Base-by-base conservation (phyloP, 441 rosid genomes). In the Populus hybrid region DNA sequence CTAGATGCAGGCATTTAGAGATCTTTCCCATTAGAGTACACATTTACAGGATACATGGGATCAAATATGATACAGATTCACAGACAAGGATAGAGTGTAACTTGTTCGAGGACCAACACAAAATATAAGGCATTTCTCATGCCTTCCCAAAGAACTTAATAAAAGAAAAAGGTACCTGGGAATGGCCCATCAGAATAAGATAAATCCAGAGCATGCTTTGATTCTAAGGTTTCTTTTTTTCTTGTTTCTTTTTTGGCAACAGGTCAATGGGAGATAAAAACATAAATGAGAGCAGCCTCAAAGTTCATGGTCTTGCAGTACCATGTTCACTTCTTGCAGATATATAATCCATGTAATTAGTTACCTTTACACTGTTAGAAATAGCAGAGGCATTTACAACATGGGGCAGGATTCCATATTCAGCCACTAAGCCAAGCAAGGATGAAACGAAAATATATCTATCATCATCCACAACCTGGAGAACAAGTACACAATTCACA, bases 391-490 rank as follows among this genome's bases (percentile, higher is more conserved):
- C 98, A 86, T 89, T 93, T 24, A 89, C 87, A 81, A 85, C 92
- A 66, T 77, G 90, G 30, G 99, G 98, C 90, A 84, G 87, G 77
- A 89, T 82, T 59, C 92, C 94, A 88, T 90, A 88, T 82, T 92
- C 96, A 38, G 94, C 92, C 90, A 96, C 83, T 80, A 96, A 86
- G 50, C 94, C 94, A 75, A 96, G 94, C 92, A 93, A 86, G 74
- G 98, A 93, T 76, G 98, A 90, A 87, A 86, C 86, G 83, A 93
- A 96, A 69, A 94, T 68, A 74, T 89, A 93, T 83, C 89, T 88
- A 83, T 94, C 98, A 74, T 93, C 98, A 85, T 94, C 96, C 77
- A 84, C 87, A 82, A 50, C 94, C 99, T 96, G 82, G 71, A 85
- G 69, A 82, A 76, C 59, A 78, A 65, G 42, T 14, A 63, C n/a